Conservation (phyloP, 2,329 filamentous ascomycete genomes). For the Trichoderma sp. region DNA sequence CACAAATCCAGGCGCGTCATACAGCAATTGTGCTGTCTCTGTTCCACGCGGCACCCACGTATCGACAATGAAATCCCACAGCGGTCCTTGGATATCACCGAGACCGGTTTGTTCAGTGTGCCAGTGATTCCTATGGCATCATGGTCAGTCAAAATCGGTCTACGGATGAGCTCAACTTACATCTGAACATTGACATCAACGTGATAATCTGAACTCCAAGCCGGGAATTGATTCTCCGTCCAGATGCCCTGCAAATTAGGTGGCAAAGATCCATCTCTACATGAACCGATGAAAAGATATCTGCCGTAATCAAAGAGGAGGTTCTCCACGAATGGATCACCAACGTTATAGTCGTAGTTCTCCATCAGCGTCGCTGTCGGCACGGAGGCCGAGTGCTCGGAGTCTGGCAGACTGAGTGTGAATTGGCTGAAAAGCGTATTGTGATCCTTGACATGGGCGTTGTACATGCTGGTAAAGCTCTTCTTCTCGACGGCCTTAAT, state of each 20-base stretch:
- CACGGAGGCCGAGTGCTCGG: conserved; percentile 37
- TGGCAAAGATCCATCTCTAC: conserved; percentile 50
- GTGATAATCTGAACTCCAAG: conserved; percentile 55
- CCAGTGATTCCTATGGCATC: conserved; percentile 50
- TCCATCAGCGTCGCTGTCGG: conserved; percentile 34
- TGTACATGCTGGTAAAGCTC: conserved; percentile 32
- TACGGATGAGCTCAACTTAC: conserved; percentile 24
- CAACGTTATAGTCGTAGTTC: conserved; percentile 25
- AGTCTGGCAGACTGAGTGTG: conserved; percentile 45
- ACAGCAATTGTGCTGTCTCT: conserved; percentile 53
- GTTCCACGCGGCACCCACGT: conserved; percentile 54
- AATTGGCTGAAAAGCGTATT: conserved; percentile 40
- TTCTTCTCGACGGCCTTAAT: conserved; percentile 36
- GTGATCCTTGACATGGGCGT: conserved; percentile 43
- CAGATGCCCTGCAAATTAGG: conserved; percentile 58
- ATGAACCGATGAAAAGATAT: conserved; percentile 55
- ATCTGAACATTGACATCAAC: conserved; percentile 61
- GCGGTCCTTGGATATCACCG: conserved; percentile 41
- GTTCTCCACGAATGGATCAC: conserved; percentile 52
- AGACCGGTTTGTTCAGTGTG: conserved; percentile 52
- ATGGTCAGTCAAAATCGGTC: background rate
- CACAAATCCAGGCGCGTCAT: conserved; percentile 55
- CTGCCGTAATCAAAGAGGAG: conserved; percentile 54
- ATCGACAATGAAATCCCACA: conserved; percentile 53
- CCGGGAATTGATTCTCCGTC: conserved; percentile 43